phyloP scores from a whole-genome alignment of 768 basidiomycete genomes.

The Pulveroboletus sp. region DNA sequence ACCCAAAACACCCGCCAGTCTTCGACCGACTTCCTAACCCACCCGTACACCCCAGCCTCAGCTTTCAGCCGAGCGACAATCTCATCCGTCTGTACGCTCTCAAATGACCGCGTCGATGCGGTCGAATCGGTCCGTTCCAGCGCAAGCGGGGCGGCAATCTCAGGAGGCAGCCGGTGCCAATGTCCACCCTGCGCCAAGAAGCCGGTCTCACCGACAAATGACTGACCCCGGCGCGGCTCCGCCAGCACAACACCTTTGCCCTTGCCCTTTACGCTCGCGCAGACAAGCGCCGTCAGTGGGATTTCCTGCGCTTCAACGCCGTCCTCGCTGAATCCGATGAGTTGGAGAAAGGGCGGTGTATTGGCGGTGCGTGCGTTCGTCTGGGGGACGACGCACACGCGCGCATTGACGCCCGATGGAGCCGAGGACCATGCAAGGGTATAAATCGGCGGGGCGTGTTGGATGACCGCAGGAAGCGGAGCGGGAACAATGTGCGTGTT shows the following conservation, averaged over 20 bases:
- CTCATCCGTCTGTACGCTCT: conserved; percentile 55
- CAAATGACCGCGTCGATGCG: conserved; percentile 44
- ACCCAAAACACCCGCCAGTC: conserved; percentile 87
- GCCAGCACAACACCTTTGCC: conserved; percentile 44
- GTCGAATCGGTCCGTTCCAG: conserved; percentile 46
- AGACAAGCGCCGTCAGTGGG: conserved; percentile 45
- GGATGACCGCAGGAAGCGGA: conserved; percentile 58
- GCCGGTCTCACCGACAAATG: conserved; percentile 61
- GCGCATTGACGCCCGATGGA: conserved; percentile 53
- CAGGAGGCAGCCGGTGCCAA: conserved; percentile 37
- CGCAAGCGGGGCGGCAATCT: conserved; percentile 15
- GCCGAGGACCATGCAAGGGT: conserved; percentile 55
- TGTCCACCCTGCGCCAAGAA: conserved; percentile 46
- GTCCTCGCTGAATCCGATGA: conserved; percentile 65
- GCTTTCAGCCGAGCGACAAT: conserved; percentile 42
- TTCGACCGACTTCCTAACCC: conserved; percentile 68
- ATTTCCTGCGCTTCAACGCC: conserved; percentile 77
- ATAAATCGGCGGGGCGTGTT: conserved; percentile 48
- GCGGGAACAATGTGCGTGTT: conserved; percentile 65
- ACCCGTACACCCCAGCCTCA: conserved; percentile 73
- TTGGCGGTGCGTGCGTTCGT: conserved; percentile 9
- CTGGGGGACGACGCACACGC: conserved; percentile 43
- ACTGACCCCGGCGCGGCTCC: conserved; percentile 52
- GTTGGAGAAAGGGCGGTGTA: conserved; percentile 52
- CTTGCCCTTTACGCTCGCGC: conserved; percentile 30